Evolutionary conservation across 345 rosid species (phyloP).

Genomic region (Corchorus olitorius): DNA sequence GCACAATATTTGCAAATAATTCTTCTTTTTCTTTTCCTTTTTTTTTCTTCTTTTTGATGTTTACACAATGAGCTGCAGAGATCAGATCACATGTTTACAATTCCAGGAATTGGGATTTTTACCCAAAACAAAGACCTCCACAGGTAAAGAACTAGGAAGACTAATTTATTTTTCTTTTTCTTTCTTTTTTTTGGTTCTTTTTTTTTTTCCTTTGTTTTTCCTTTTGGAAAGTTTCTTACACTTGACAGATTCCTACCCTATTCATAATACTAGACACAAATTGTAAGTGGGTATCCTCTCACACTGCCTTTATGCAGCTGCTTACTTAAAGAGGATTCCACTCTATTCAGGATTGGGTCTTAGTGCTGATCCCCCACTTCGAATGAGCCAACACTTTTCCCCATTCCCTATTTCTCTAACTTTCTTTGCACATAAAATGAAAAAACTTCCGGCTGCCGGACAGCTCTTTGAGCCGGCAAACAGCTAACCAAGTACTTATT

Average conservation of each 20-base stretch:
- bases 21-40: constrained; percentile 2
- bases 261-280: constrained; percentile 32
- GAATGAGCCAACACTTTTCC: constrained; percentile 80
- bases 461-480: constrained; percentile 70
- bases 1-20: not conserved
- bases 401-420: constrained; percentile 21
- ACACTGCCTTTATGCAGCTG: constrained; percentile 51
- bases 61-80: constrained; percentile 33
- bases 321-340: constrained; percentile 39
- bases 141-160: constrained; percentile 20
- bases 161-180: not conserved
- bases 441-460: constrained; percentile 35
- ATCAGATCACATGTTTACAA: constrained; percentile 50
- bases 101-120: constrained; percentile 38
- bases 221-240: constrained; percentile 29
- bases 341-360: constrained; percentile 25
- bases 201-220: not conserved
- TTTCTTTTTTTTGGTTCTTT: not conserved
- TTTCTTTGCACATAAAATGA: constrained; percentile 36
- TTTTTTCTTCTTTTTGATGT: constrained; percentile 17
- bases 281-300: constrained; percentile 33
- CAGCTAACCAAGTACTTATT: constrained; percentile 34
- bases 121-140: constrained; percentile 40
- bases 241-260: constrained; percentile 21
- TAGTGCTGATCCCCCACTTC: constrained; percentile 85